These are phyloP conservation scores for Oryza meridionalis DNA, from an alignment of 176 grass and related monocot species.

Conservation along the genomic window DNA sequence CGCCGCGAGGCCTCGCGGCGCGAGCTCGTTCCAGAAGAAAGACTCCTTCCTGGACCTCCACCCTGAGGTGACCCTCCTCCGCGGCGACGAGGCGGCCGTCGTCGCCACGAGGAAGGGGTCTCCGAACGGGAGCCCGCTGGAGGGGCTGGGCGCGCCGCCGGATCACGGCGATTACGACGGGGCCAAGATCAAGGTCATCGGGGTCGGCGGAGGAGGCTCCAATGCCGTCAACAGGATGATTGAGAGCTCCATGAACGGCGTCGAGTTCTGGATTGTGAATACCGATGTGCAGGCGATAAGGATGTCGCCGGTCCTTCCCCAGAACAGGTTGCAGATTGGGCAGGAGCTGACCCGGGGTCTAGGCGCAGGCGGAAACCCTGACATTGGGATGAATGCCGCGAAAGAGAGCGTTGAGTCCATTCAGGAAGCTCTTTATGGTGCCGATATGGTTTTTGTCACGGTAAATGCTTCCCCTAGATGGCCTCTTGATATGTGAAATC, in stretches of 20 bases:
- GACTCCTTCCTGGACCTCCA: conserved; percentile 79
- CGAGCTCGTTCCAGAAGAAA: conserved; percentile 57
- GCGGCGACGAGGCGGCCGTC: background rate
- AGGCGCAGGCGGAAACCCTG: conserved; percentile 82
- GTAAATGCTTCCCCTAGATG: conserved; percentile 41
- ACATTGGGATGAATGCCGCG: conserved; percentile 88
- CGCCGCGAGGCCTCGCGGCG: conserved; percentile 22
- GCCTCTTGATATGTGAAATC: conserved; percentile 26
- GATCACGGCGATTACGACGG: conserved; percentile 53
- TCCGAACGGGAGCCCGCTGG: conserved; percentile 36
- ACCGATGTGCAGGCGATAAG: conserved; percentile 87
- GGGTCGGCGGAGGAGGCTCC: conserved; percentile 79
- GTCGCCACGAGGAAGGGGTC: conserved; percentile 31
- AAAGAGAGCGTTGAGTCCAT: conserved; percentile 81
- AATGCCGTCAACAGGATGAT: conserved; percentile 94
- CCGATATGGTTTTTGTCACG: conserved; percentile 95
- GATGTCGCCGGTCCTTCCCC: conserved; percentile 71
- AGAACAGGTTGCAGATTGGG: conserved; percentile 83
- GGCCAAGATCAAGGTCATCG: conserved; percentile 88
- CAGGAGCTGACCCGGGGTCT: conserved; percentile 78
- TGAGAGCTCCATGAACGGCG: conserved; percentile 77
- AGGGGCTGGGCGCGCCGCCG: conserved; percentile 35
- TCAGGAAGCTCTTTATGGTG: conserved; percentile 61
- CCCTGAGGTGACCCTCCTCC: conserved; percentile 79
- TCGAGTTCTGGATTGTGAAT: conserved; percentile 93